Conservation (phyloP, 352 stramenopile species). For the Hyaloperonospora arabidopsidis region DNA sequence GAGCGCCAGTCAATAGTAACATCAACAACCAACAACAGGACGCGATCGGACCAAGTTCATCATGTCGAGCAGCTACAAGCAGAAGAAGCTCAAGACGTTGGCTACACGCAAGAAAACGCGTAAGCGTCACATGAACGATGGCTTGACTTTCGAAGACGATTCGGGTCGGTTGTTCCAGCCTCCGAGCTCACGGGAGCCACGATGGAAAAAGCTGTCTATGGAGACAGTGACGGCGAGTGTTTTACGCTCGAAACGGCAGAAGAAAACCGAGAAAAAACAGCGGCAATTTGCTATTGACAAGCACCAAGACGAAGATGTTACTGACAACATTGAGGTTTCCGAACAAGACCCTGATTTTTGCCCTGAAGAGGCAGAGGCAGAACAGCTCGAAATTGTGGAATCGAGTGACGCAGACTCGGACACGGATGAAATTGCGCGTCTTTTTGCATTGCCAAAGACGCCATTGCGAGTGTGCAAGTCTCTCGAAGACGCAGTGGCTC, state of each 20-base stretch:
- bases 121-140: slow-evolving; percentile 57
- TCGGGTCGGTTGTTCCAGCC: slow-evolving; percentile 63
- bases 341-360: slow-evolving; percentile 8
- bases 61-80: slow-evolving; percentile 81
- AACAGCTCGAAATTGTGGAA: slow-evolving; percentile 1
- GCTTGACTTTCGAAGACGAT: slow-evolving; percentile 58
- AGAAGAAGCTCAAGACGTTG: slow-evolving; percentile 79
- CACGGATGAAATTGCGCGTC: slow-evolving; percentile 4
- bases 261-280: slow-evolving; percentile 27
- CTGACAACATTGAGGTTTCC: slow-evolving; percentile 26
- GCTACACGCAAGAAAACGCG: slow-evolving; percentile 71
- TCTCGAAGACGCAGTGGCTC: slow-evolving; percentile 41
- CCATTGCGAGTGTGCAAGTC: slow-evolving; percentile 37
- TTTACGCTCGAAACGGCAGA: slow-evolving; percentile 26
- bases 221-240: slow-evolving; percentile 34
- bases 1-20: too few relatives aligned
- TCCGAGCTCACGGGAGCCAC: slow-evolving; percentile 56
- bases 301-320: slow-evolving; percentile 10
- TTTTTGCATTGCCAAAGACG: slow-evolving; percentile 24
- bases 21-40: too few relatives aligned
- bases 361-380: slow-evolving; percentile 16
- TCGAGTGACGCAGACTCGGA: slow-evolving; percentile 8
- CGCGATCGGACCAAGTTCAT: neutral
- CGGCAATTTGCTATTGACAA: slow-evolving; percentile 30
- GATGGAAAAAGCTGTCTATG: slow-evolving; percentile 61